A percentile compares a stretch with the other conserved stretches of the same genome.
These are phyloP conservation scores for Ophidiomyces ophidiicola DNA, from an alignment of 2,329 filamentous ascomycete species.

Conservation along the genomic window DNA sequence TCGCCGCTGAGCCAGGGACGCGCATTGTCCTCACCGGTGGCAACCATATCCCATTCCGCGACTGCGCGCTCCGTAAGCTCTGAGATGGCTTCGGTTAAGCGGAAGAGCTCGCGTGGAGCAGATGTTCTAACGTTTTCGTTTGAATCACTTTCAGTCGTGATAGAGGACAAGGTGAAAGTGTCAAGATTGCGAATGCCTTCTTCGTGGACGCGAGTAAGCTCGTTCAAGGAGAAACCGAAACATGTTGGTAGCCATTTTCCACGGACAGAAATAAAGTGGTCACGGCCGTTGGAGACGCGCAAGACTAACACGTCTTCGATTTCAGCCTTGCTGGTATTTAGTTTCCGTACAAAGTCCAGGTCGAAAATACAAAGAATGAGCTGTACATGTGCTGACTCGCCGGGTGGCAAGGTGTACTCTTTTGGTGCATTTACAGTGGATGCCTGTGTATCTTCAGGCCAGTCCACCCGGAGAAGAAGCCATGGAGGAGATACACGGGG, in stretches of 20 bases:
- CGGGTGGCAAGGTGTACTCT: slow-evolving; percentile 63
- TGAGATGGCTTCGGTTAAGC: slow-evolving; percentile 69
- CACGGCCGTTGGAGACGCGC: slow-evolving; percentile 67
- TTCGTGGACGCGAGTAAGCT: slow-evolving; percentile 75
- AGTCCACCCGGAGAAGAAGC: slow-evolving; percentile 57
- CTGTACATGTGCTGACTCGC: slow-evolving; percentile 62
- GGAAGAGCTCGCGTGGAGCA: slow-evolving; percentile 78
- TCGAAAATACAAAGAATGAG: slow-evolving; percentile 56
- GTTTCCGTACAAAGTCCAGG: slow-evolving; percentile 49
- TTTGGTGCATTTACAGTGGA: slow-evolving; percentile 20
- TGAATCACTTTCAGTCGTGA: slow-evolving; percentile 23
- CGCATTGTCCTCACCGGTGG: slow-evolving; percentile 20
- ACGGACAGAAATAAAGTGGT: slow-evolving; percentile 78
- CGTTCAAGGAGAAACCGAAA: slow-evolving; percentile 75
- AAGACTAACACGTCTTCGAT: slow-evolving; percentile 84
- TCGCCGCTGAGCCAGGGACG: slow-evolving; percentile 44
- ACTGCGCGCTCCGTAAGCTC: slow-evolving; percentile 46
- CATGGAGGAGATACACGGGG: slow-evolving; percentile 45
- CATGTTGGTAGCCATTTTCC: slow-evolving; percentile 70
- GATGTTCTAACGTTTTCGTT: slow-evolving; percentile 48
- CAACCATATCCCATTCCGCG: slow-evolving; percentile 52
- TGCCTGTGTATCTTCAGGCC: slow-evolving; percentile 31
- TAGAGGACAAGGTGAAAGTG: slow-evolving; percentile 27
- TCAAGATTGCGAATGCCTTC: slow-evolving; percentile 58
- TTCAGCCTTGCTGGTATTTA: slow-evolving; percentile 55